Evolutionary conservation across 257 asterid species (phyloP).

Genomic region (Penstemon barbatus): DNA sequence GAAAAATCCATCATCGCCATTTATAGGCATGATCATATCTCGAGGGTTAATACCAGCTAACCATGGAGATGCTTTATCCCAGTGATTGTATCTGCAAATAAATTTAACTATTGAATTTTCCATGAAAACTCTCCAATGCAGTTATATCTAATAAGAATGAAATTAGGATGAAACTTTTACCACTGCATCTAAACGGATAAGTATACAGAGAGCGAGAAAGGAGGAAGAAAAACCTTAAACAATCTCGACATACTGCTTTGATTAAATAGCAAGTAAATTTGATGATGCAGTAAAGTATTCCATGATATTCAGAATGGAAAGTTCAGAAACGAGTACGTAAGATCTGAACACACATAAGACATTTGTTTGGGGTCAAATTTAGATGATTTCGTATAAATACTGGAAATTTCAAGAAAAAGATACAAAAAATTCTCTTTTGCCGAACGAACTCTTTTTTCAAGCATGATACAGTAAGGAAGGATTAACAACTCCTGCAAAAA

Average conservation of each 20-base stretch:
- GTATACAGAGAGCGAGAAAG: conserved; percentile 1
- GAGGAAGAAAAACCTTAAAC: conserved; percentile 16
- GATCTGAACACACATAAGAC: not conserved
- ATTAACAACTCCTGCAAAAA: not conserved
- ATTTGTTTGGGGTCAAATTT: conserved; percentile 10
- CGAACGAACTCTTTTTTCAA: conserved; percentile 1
- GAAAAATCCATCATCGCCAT: conserved; percentile 97
- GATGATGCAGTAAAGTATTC: conserved; percentile 3
- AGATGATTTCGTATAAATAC: not conserved
- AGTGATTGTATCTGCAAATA: conserved; percentile 66
- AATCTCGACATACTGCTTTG: conserved; percentile 15
- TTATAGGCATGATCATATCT: conserved; percentile 72
- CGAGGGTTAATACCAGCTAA: conserved; percentile 77
- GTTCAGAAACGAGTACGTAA: not conserved
- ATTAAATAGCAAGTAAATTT: not conserved
- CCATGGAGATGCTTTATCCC: conserved; percentile 98
- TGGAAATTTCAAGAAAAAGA: not conserved
- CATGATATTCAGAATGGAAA: not conserved
- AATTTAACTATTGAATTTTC: conserved; percentile 10
- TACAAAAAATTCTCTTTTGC: not conserved
- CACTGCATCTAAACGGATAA: conserved; percentile 22
- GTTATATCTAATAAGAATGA: not conserved
- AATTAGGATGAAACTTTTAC: conserved; percentile 13
- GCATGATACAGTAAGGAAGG: not conserved
- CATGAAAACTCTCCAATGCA: conserved; percentile 10